A percentile compares a stretch with the other conserved stretches of the same genome.
These are phyloP conservation scores for Aspergillus flavus DNA, from an alignment of 2,329 filamentous ascomycete species.

Conservation along the genomic window DNA sequence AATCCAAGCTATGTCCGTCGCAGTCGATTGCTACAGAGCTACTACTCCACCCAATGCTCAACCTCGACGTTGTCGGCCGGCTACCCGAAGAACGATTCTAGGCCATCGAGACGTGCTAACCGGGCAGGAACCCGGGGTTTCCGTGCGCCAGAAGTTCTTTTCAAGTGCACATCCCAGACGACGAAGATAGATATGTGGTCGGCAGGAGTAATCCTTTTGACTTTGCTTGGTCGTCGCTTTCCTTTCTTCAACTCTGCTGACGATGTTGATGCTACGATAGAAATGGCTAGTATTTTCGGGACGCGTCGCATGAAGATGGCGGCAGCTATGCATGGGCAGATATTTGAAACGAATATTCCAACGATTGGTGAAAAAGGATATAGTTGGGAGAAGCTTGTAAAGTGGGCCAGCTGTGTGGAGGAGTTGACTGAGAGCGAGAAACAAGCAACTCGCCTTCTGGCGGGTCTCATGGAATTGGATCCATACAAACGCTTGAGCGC, in stretches of 20 bases:
- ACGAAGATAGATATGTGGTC: conserved; percentile 97
- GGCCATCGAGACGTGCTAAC: conserved; percentile 87
- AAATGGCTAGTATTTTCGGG: conserved; percentile 95
- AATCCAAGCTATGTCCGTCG: conserved; percentile 66
- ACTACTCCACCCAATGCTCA: conserved; percentile 58
- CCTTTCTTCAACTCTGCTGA: conserved; percentile 99
- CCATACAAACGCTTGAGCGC: conserved; percentile 46
- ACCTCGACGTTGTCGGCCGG: conserved; percentile 56
- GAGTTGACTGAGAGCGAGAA: conserved; percentile 54
- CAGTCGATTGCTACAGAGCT: conserved; percentile 55
- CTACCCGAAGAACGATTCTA: conserved; percentile 87
- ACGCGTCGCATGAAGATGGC: conserved; percentile 79
- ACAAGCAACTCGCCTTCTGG: conserved; percentile 47
- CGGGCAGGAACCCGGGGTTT: conserved; percentile 94
- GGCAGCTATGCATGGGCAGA: conserved; percentile 81
- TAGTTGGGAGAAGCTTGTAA: conserved; percentile 86
- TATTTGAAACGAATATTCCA: conserved; percentile 90
- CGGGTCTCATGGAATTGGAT: conserved; percentile 48
- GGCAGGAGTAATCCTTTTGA: conserved; percentile 94
- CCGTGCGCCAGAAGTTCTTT: conserved; percentile 90
- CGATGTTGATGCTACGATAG: conserved; percentile 95
- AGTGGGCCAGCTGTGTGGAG: conserved; percentile 87
- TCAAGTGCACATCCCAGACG: conserved; percentile 95
- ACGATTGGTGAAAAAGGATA: conserved; percentile 86
- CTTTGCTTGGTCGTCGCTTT: conserved; percentile 86